Evolutionary conservation across 2,329 filamentous ascomycete genomes (phyloP), one percentile per base, ranked within the genome.

Genomic region (Parafenestella ontariensis): DNA sequence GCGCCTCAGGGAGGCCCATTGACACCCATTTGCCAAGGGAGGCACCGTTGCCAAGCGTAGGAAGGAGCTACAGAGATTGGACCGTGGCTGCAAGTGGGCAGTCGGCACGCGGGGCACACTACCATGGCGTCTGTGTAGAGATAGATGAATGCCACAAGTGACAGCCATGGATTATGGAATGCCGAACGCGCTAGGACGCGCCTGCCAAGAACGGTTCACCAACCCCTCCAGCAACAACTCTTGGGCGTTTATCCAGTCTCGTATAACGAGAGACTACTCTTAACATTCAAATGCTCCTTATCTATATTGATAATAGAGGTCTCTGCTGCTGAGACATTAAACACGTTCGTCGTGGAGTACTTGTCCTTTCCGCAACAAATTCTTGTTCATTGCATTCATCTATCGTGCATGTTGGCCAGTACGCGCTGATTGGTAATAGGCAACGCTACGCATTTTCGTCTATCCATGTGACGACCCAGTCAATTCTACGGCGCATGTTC

Each of bases 11-110:
- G 43, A 37, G 45, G n/a, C 39, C n/a, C 24, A 43, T 43, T 18
- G 24, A 24, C 41, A 56, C 26, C 46, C 40, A 44, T 34, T 5
- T 58, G 59, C 59, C 59, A 61, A 62, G 59, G 46, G 47, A 58
- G 44, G 42, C 18, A 23, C 33, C 36, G 54, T 44, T 58, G 54
- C 49, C 54, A 49, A 55, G 42, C 37, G 45, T 47, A 45, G 31
- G 37, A 48, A 55, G 54, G 45, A 41, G n/a, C 33, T 46, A 40
- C 41, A 11, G 11, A 5, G 9, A 21, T 18, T 5, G 17, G 20
- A 23, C 18, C 7, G 41, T 31, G 41, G 41, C 41, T 43, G 23
- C 17, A 29, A 29, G 41, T 43, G 15, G 41, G 21, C n/a, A n/a
- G 5, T 20, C 24, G 41, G 41, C 23, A 43, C 9, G 15, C 23